These are phyloP conservation scores for Podila epigama DNA, from an alignment of 192 early-diverging fungal genomes.

Conservation along the genomic window DNA sequence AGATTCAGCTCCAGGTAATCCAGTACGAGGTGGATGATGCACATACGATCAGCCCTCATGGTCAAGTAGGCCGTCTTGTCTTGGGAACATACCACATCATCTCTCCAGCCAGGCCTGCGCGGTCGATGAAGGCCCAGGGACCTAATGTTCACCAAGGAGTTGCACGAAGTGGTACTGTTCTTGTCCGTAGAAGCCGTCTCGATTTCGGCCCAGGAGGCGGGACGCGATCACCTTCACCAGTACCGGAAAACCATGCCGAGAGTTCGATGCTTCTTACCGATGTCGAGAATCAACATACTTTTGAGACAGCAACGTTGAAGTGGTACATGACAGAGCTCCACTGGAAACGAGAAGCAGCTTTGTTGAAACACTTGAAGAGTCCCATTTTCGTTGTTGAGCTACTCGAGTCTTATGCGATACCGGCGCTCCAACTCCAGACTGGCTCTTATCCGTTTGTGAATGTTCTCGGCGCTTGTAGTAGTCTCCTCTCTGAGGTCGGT, in stretches of 20 bases:
- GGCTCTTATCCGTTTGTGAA: constrained; percentile 43
- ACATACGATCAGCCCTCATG: constrained; percentile 36
- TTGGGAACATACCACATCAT: constrained; percentile 40
- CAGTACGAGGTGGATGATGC: constrained; percentile 41
- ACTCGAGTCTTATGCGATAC: constrained; percentile 40
- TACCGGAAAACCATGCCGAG: constrained; percentile 7
- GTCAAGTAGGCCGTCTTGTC: constrained; percentile 22
- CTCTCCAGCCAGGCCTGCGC: constrained; percentile 27
- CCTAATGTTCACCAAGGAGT: background rate
- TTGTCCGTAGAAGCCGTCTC: constrained; percentile 24
- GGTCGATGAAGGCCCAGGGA: constrained; percentile 23
- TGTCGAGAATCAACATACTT: constrained; percentile 44
- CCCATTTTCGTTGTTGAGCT: constrained; percentile 48
- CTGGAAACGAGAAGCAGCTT: constrained; percentile 45
- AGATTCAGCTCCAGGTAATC: constrained; percentile 46
- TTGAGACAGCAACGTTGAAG: constrained; percentile 31
- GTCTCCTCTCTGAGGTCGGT: constrained; percentile 23
- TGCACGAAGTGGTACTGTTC: constrained; percentile 34
- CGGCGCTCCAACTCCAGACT: constrained; percentile 31
- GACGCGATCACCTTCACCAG: background rate
- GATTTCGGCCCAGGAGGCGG: constrained; percentile 1
- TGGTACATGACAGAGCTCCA: constrained; percentile 49
- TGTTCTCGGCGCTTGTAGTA: constrained; percentile 35
- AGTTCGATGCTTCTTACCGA: constrained; percentile 47
- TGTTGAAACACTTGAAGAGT: constrained; percentile 41